A percentile compares a stretch with the other conserved stretches of the same genome.
Evolutionary conservation across 768 basidiomycete genomes (phyloP).

Genomic region (Sarcomyxa edulis): DNA sequence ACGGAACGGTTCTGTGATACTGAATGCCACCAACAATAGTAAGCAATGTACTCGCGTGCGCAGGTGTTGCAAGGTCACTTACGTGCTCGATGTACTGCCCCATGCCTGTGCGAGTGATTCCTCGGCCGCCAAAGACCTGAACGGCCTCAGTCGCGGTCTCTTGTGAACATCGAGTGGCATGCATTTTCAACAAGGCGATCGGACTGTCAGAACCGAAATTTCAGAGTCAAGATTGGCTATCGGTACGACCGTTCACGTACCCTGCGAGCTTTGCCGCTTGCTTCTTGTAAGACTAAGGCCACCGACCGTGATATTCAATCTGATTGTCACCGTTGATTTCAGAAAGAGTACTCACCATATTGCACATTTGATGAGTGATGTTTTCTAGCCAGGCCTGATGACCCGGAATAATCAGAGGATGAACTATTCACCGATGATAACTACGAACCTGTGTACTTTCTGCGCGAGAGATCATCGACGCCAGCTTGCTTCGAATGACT

Average conservation of each 20-base stretch:
- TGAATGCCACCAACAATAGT: conserved; percentile 12
- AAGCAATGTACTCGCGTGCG: no score
- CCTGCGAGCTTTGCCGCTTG: conserved; percentile 74
- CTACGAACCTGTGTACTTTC: conserved; percentile 77
- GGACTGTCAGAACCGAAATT: conserved; percentile 35
- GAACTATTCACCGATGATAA: no score
- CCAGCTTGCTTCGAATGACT: conserved; percentile 85
- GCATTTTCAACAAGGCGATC: conserved; percentile 70
- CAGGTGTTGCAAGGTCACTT: no score
- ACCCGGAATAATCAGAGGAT: no score
- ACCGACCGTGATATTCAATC: no score
- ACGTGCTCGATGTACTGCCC: conserved; percentile 68
- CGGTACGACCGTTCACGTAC: conserved; percentile 29
- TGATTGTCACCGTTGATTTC: background rate
- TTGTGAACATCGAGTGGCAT: conserved; percentile 54
- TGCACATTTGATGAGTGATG: conserved; percentile 81
- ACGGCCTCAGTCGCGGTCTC: conserved; percentile 69
- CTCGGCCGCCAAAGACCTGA: conserved; percentile 80
- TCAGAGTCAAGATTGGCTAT: no score
- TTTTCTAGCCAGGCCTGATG: conserved; percentile 81
- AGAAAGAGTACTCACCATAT: conserved; percentile 44
- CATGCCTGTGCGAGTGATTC: conserved; percentile 74
- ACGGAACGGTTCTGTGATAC: conserved; percentile 64
- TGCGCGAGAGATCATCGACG: conserved; percentile 62
- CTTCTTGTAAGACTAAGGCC: conserved; percentile 63